Evolutionary conservation across 192 early-diverging fungal species (phyloP), one percentile per base, ranked within the genome.

Genomic region (Coemansia sp.): DNA sequence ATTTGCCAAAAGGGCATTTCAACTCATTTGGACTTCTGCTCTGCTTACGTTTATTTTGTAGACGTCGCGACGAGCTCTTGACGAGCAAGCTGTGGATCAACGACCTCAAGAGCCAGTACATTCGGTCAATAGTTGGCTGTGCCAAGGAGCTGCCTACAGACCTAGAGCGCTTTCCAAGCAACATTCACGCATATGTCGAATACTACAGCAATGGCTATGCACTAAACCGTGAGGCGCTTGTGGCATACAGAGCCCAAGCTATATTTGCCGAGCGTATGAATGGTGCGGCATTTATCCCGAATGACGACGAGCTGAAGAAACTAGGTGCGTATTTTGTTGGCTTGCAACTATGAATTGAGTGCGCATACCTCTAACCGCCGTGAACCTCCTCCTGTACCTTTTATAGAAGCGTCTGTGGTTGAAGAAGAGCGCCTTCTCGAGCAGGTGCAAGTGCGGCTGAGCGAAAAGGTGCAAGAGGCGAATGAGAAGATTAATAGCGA

Each of bases 361-460:
- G 18, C n/a, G n/a, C 20, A 5, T 8, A 45, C 1, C 43, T 20
- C 56, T 50, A 48, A 20, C 42, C 3, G 26, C 42, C 21, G 21
- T 31, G 33, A 37, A 36, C 56, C 3, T 10, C 21, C 26, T 23
- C n/a, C n/a, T 16, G 6, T 31, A 9, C 31, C 38, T 24, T 43
- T 9, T 10, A 23, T 71, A 63, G 79, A 82, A 62, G 51, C 53
- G 42, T 73, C 74, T 18, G 79, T 82, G 9, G 67, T 59, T 2
- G 74, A 82, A 16, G 79, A 82, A 26, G 79, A 82, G 71, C 79
- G 71, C 5, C 59, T 82, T 35, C 58, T 82, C 7, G 48, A 73
- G 39, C 67, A 72, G 55, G 79, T 82, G 26, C 79, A 82, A 45
- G 46, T 51, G 40, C 63, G 79, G 31, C 64, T 82, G 34, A 42